phyloP scores from a whole-genome alignment of 2,329 filamentous ascomycete species.

The Elsinoe australis region DNA sequence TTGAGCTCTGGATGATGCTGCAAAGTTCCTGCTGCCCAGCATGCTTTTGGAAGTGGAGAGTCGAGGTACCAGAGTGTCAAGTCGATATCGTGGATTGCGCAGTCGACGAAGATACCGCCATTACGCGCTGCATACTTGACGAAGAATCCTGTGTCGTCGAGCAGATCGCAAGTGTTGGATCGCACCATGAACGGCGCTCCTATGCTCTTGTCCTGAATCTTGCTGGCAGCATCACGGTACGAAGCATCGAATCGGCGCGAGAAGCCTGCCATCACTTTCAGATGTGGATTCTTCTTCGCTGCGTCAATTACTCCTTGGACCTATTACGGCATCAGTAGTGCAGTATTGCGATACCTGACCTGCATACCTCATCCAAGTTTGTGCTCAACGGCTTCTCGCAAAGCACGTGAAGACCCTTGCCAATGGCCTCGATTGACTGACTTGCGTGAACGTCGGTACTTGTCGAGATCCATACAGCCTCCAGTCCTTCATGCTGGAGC shows the following conservation, averaged over 20 bases:
- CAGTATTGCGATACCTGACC: neutral
- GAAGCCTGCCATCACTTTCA: conserved; percentile 41
- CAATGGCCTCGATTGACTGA: conserved; percentile 29
- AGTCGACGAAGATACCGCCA: conserved; percentile 41
- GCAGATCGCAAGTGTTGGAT: conserved; percentile 38
- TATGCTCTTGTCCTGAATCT: conserved; percentile 32
- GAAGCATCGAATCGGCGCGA: conserved; percentile 40
- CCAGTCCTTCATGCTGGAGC: conserved; percentile 35
- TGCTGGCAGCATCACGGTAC: conserved; percentile 34
- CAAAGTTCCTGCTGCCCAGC: conserved; percentile 23
- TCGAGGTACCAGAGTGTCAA: conserved; percentile 37
- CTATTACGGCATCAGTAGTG: no score
- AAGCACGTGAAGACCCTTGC: conserved; percentile 32
- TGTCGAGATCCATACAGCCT: conserved; percentile 37
- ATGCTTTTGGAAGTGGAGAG: conserved; percentile 31
- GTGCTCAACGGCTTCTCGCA: conserved; percentile 37
- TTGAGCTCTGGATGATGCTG: conserved; percentile 34
- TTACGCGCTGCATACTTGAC: conserved; percentile 35
- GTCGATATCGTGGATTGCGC: conserved; percentile 40
- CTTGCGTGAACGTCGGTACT: conserved; percentile 32
- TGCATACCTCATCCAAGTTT: conserved; percentile 20
- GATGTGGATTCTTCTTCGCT: conserved; percentile 29
- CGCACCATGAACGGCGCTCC: conserved; percentile 36
- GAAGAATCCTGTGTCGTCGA: conserved; percentile 36
- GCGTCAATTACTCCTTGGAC: no score